Conservation (phyloP, 2,329 filamentous ascomycete genomes). For the Aureobasidium leucospermi region DNA sequence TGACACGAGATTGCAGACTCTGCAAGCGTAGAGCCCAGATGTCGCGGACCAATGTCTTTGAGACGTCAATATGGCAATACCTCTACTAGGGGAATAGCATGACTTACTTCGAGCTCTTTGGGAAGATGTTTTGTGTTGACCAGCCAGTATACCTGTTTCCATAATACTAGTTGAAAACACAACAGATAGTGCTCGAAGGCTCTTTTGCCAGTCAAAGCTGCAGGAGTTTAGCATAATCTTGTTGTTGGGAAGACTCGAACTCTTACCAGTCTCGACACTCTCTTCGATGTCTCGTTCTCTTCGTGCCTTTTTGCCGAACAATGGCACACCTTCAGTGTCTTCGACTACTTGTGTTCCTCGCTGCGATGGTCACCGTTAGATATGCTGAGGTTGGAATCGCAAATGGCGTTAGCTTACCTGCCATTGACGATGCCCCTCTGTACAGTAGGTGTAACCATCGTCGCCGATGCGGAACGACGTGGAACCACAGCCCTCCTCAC, state of each 20-base stretch:
- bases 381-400: not conserved
- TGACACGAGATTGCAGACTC: constrained; percentile 40
- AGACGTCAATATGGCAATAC: constrained; percentile 4
- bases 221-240: constrained; percentile 10
- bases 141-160: constrained; percentile 72
- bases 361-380: constrained; percentile 16
- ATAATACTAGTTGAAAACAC: constrained; percentile 73
- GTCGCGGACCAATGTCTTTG: constrained; percentile 60
- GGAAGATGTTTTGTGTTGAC: constrained; percentile 60
- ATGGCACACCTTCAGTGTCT: constrained; percentile 25
- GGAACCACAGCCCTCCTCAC: constrained; percentile 52
- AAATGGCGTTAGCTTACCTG: constrained; percentile 45
- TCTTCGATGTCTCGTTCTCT: constrained; percentile 24
- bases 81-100: not conserved
- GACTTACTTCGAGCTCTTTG: constrained; percentile 60
- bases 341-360: constrained; percentile 26
- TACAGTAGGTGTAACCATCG: constrained; percentile 71
- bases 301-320: constrained; percentile 23
- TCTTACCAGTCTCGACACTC: constrained; percentile 11
- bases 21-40: constrained; percentile 74
- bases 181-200: constrained; percentile 76
- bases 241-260: not conserved
- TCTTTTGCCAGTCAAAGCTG: constrained; percentile 51
- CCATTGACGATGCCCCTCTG: constrained; percentile 66
- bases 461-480: constrained; percentile 61